These are phyloP conservation scores for Saposhnikovia divaricata DNA, from an alignment of 129 eudicot species.

Conservation along the genomic window DNA sequence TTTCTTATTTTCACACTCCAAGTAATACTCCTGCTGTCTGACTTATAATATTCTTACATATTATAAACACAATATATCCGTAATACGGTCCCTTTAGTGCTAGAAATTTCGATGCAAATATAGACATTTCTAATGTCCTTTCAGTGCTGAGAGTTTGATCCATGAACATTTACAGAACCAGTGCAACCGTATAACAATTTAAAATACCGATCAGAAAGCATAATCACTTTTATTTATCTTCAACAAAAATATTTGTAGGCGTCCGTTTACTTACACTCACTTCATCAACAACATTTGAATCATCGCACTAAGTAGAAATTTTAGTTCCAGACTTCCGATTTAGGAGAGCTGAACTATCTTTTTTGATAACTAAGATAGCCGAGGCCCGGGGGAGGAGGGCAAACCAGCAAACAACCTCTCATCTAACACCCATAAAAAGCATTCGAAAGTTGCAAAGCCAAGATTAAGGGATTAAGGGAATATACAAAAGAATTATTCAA, in stretches of 20 bases:
- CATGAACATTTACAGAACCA: too few relatives aligned
- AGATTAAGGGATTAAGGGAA: background rate
- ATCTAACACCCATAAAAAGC: slow-evolving; percentile 41
- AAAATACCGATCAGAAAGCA: background rate
- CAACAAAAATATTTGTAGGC: background rate
- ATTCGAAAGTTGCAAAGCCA: background rate
- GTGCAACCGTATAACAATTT: background rate
- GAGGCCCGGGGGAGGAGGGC: slow-evolving; percentile 46
- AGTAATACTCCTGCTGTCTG: too few relatives aligned
- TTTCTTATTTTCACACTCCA: too few relatives aligned
- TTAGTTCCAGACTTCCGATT: background rate
- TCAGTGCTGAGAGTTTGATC: background rate
- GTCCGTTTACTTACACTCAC: background rate
- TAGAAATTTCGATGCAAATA: background rate
- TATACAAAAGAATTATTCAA: slow-evolving; percentile 17
- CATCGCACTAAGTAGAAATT: background rate
- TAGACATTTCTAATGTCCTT: background rate
- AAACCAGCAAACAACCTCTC: slow-evolving; percentile 63
- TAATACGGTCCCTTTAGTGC: background rate
- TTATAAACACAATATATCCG: too few relatives aligned
- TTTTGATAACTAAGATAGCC: background rate
- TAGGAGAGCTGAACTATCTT: background rate
- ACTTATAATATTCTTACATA: too few relatives aligned
- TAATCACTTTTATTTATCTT: background rate
- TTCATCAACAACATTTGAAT: background rate